Evolutionary conservation across 192 early-diverging fungal species (phyloP).

Genomic region (Umbelopsis sp.): DNA sequence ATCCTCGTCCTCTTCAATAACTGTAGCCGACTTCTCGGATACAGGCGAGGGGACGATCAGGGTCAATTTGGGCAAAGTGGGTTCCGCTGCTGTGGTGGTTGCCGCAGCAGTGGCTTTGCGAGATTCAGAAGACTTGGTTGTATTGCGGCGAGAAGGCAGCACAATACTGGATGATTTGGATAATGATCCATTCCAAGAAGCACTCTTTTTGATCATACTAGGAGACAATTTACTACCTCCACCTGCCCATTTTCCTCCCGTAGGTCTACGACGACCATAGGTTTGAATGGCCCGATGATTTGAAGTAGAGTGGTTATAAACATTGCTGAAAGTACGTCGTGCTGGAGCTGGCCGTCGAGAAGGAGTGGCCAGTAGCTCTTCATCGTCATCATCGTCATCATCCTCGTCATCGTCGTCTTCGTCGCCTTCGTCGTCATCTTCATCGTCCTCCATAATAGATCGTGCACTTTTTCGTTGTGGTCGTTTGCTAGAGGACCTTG

Average conservation of each 20-base stretch:
- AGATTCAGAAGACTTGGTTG: not conserved
- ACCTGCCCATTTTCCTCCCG: constrained; percentile 19
- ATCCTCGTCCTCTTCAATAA: constrained; percentile 39
- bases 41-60: not conserved
- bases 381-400: not conserved
- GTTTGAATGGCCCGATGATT: not conserved
- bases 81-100: too few species aligned
- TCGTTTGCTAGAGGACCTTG: not conserved
- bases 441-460: constrained; percentile 6
- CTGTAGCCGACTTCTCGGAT: not conserved
- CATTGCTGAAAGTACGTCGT: not conserved
- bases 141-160: not conserved
- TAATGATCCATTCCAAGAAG: constrained; percentile 22
- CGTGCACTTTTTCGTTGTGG: not conserved
- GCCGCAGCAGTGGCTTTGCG: not conserved
- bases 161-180: constrained; percentile 10
- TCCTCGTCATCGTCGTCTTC: constrained; percentile 2
- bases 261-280: constrained; percentile 3
- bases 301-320: not conserved
- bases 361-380: too few species aligned
- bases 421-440: not conserved
- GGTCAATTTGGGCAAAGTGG: not conserved
- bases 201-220: constrained; percentile 20
- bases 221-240: constrained; percentile 16
- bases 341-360: not conserved